These are phyloP conservation scores for Dipteronia sinensis DNA, from an alignment of 345 rosid species.

Conservation along the genomic window DNA sequence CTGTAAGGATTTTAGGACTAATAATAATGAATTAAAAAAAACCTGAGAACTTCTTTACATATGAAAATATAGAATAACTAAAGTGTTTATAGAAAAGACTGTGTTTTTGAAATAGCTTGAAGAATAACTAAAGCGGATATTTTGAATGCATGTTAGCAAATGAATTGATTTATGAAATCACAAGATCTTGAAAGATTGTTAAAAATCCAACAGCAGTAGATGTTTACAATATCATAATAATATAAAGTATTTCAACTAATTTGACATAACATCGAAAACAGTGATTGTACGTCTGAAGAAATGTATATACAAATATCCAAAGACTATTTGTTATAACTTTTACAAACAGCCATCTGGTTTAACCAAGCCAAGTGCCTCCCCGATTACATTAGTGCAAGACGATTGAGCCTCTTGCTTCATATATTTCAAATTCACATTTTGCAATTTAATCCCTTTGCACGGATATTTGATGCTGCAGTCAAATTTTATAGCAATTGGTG, in stretches of 20 bases:
- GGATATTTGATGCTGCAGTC: constrained; percentile 44
- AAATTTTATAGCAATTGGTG: constrained; percentile 39
- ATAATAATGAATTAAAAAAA: too few relatives aligned
- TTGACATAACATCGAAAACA: background rate
- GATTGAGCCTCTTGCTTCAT: constrained; percentile 33
- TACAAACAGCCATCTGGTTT: constrained; percentile 37
- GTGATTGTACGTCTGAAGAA: background rate
- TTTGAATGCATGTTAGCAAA: background rate
- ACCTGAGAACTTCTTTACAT: too few relatives aligned
- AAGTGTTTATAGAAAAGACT: too few relatives aligned
- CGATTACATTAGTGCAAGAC: constrained; percentile 37
- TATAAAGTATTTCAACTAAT: background rate
- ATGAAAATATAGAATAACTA: too few relatives aligned
- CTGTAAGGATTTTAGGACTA: too few relatives aligned
- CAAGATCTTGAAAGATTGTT: background rate
- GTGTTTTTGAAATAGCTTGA: too few relatives aligned
- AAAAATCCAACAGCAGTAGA: background rate
- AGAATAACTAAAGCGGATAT: background rate
- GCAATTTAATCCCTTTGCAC: constrained; percentile 32
- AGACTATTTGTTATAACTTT: background rate
- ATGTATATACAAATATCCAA: too few relatives aligned
- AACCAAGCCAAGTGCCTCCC: constrained; percentile 29
- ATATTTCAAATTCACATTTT: constrained; percentile 32
- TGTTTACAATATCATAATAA: background rate
- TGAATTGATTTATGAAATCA: background rate